Base-by-base conservation (phyloP, 768 basidiomycete species). In the Psilocybe cubensis region DNA sequence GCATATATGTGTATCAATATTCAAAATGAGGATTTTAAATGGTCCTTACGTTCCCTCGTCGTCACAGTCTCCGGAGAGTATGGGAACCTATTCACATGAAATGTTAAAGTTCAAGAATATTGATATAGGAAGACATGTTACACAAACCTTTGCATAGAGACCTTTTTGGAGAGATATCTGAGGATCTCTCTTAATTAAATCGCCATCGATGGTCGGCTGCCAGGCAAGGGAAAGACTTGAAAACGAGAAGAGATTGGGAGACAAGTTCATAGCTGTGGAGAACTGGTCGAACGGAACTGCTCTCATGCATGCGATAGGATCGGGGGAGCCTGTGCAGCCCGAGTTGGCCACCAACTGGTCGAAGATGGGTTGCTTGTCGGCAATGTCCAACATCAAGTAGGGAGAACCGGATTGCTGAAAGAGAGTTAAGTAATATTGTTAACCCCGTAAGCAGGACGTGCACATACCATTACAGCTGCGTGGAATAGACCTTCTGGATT, bases 391-490 rank as follows among this genome's bases (percentile, higher is more conserved):
- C 21, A 46, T 24, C 14, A 10, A 3, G 5, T 6, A 8, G 14
- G 45, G 45, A 6, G 25, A 46, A 28, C 45, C 45, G 23, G 45
- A 46, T 10, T 24, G 7, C 45, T 46, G 25, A 3, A 14, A 17
- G 23, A 17, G 6, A 46, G 25, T 20, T 45, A 28, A 10, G 5
- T 23, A 46, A 46, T 10, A 11, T 20, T 24, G 18, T 20, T 20
- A 45, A 14, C 41, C 8, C 5, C 20, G 8, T 5, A 5, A 42
- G 20, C 5, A n/a, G 5, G 20, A 21, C 9, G 17, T 9, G 12
- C 40, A 27, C 42, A 21, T 46, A 64, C 63, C 65, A 66, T 64
- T 21, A 66, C 41, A 10, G 55, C 63, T 8, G 44, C 60, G 18
- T 48, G 53, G 47, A 64, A 66, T 3, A 64, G 60, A 14, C 63